A percentile compares a stretch with the other conserved stretches of the same genome.
Evolutionary conservation across 2,329 filamentous ascomycete genomes (phyloP).

Genomic region (Aspergillus vadensis): DNA sequence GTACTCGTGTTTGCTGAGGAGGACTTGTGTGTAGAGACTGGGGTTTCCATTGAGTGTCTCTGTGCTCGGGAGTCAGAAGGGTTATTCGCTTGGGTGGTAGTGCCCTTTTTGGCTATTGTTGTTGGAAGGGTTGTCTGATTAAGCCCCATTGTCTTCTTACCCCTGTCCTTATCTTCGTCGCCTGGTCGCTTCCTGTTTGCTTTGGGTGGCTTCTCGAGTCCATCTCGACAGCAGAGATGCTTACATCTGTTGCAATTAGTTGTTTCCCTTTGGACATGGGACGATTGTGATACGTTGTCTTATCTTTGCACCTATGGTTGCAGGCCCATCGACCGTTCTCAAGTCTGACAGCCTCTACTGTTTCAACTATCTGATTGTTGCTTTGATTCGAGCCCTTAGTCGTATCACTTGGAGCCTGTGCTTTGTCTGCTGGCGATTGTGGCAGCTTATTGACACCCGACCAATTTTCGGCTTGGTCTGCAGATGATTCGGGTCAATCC

Average conservation of each 20-base stretch:
- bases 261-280: conserved; percentile 17
- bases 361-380: conserved; percentile 17
- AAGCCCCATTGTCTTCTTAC: conserved; percentile 27
- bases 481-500: not conserved
- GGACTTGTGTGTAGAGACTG: not conserved
- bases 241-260: conserved; percentile 56
- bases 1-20: not conserved
- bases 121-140: conserved; percentile 34
- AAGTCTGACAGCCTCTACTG: conserved; percentile 54
- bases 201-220: conserved; percentile 65
- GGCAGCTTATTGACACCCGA: conserved; percentile 13
- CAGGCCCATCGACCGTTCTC: conserved; percentile 74
- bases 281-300: conserved; percentile 44
- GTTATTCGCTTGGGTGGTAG: not conserved
- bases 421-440: not conserved
- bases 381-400: not conserved
- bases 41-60: not conserved
- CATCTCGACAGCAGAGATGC: conserved; percentile 72
- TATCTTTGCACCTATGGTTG: conserved; percentile 69
- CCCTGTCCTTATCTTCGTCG: conserved; percentile 10
- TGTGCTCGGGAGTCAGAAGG: not conserved
- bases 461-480: not conserved
- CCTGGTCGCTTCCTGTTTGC: conserved; percentile 30
- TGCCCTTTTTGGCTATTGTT: conserved; percentile 26
- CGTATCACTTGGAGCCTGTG: not conserved